A percentile compares a stretch with the other conserved stretches of the same genome.
Evolutionary conservation across 257 asterid species (phyloP).

Genomic region (Nicotiana tabacum): DNA sequence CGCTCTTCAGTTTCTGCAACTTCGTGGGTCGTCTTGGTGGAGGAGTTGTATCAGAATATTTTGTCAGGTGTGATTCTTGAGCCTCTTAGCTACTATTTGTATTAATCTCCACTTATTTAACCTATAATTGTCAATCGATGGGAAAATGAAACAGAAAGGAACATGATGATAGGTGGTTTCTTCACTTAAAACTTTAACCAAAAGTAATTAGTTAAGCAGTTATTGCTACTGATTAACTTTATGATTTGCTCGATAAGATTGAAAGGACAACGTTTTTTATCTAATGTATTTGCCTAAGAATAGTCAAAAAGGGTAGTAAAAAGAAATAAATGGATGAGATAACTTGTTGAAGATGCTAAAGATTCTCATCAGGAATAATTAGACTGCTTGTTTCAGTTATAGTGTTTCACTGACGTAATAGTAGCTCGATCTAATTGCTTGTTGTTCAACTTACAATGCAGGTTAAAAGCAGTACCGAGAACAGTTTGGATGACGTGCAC

Average conservation of each 20-base stretch:
- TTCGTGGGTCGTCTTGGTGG: conserved; percentile 79
- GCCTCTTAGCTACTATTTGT: not conserved
- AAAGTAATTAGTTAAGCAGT: not conserved
- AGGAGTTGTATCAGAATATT: conserved; percentile 57
- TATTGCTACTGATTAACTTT: not conserved
- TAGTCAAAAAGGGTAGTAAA: not conserved
- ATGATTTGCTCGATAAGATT: not conserved
- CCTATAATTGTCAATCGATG: not conserved
- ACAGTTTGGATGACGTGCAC: conserved; percentile 58
- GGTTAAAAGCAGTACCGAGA: conserved; percentile 57
- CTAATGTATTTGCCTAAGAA: not conserved
- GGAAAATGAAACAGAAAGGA: not conserved
- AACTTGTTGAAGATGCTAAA: not conserved
- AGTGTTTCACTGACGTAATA: not conserved
- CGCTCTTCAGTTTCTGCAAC: conserved; percentile 67
- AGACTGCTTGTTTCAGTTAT: not conserved
- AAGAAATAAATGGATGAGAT: not conserved
- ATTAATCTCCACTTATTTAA: not conserved
- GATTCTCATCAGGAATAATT: not conserved
- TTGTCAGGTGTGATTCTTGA: conserved; percentile 44
- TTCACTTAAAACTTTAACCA: not conserved
- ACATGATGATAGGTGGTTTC: not conserved
- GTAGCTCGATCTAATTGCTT: not conserved
- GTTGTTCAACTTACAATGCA: conserved; percentile 20
- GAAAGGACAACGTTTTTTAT: not conserved